A percentile compares a stretch with the other conserved stretches of the same genome.
phyloP scores from a whole-genome alignment of 257 asterid genomes.

The Fraxinus excelsior region DNA sequence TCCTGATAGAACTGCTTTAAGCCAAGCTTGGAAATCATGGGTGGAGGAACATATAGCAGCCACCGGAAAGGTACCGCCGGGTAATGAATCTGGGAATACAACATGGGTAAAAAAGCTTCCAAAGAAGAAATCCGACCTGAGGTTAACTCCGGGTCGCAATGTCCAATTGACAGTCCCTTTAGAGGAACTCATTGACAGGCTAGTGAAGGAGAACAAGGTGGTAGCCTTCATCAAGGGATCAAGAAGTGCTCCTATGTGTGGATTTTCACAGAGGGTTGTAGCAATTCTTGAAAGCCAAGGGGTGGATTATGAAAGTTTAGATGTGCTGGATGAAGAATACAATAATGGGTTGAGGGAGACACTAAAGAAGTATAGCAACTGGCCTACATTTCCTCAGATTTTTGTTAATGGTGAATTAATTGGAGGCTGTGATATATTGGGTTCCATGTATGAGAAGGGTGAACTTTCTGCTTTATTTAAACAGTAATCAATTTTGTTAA shows the following conservation, averaged over 20 bases:
- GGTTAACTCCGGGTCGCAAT: conserved; percentile 85
- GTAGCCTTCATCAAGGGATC: conserved; percentile 95
- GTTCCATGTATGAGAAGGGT: conserved; percentile 88
- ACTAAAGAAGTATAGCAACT: conserved; percentile 78
- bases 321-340: conserved; percentile 86
- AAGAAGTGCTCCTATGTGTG: conserved; percentile 77
- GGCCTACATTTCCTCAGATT: conserved; percentile 97
- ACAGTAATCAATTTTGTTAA: conserved; percentile 20
- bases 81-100: conserved; percentile 80
- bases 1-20: conserved; percentile 64
- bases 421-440: conserved; percentile 94
- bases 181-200: conserved; percentile 71
- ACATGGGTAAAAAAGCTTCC: conserved; percentile 82
- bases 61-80: conserved; percentile 86
- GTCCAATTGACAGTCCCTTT: conserved; percentile 74
- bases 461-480: conserved; percentile 68
- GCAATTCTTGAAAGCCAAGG: conserved; percentile 79
- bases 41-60: conserved; percentile 86
- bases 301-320: conserved; percentile 81
- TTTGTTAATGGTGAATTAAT: conserved; percentile 84
- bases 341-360: conserved; percentile 83
- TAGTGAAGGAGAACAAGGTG: conserved; percentile 87
- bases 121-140: conserved; percentile 75
- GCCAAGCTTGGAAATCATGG: conserved; percentile 94
- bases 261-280: conserved; percentile 76